Conservation (phyloP, 108 stramenopile species). For the Chaetoceros muelleri region DNA sequence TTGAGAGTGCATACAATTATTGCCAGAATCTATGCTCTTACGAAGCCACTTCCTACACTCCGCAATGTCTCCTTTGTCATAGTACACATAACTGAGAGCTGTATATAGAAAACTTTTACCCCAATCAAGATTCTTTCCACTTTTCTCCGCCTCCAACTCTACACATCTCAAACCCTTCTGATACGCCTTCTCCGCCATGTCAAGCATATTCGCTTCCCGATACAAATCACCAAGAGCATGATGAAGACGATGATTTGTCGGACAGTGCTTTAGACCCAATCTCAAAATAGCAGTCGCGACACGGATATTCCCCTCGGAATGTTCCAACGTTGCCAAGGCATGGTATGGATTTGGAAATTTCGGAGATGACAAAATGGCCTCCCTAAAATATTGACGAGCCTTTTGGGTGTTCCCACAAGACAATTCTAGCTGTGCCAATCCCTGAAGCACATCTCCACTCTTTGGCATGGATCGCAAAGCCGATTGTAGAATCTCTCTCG, state of each 20-base stretch:
- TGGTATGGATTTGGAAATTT: constrained; percentile 66
- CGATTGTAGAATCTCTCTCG: constrained; percentile 31
- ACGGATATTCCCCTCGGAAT: constrained; percentile 53
- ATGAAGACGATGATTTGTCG: constrained; percentile 63
- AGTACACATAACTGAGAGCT: constrained; percentile 48
- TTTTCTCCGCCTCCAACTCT: neutral
- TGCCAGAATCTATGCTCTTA: constrained; percentile 30
- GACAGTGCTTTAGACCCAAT: constrained; percentile 44
- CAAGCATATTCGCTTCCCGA: constrained; percentile 56
- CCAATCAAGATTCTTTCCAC: constrained; percentile 29
- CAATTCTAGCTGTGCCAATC: constrained; percentile 50
- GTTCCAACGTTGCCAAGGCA: constrained; percentile 56
- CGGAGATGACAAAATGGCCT: constrained; percentile 46
- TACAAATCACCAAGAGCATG: constrained; percentile 76
- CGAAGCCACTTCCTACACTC: constrained; percentile 36
- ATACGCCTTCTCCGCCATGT: constrained; percentile 57
- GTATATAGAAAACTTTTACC: constrained; percentile 54
- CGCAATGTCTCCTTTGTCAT: constrained; percentile 39
- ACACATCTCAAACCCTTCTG: constrained; percentile 23
- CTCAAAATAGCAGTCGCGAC: constrained; percentile 50
- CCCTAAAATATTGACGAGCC: constrained; percentile 27
- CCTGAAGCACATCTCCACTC: constrained; percentile 55
- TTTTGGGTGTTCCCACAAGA: constrained; percentile 16
- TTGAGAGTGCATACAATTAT: constrained; percentile 54
- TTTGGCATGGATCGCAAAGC: constrained; percentile 26